A percentile compares a stretch with the other conserved stretches of the same genome.
phyloP scores from a whole-genome alignment of 2,329 filamentous ascomycete genomes.

The Microsporum ferrugineum region DNA sequence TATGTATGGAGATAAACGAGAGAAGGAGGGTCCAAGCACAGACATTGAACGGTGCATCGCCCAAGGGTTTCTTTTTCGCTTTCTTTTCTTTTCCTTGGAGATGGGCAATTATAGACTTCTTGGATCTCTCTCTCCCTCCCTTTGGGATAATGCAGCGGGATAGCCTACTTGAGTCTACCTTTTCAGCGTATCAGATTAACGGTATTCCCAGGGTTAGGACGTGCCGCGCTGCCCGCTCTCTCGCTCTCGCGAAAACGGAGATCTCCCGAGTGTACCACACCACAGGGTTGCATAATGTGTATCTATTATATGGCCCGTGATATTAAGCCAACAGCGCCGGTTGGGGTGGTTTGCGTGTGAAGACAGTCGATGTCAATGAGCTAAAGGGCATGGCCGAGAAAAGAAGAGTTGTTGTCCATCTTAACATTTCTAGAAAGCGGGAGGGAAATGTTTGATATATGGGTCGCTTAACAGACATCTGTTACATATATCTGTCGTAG shows the following conservation, averaged over 20 bases:
- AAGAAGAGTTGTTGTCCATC: not conserved
- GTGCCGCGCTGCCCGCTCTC: not conserved
- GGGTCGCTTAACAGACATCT: not conserved
- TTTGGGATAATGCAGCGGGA: not conserved
- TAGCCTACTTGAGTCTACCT: not conserved
- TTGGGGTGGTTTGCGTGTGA: not conserved
- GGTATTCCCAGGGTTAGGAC: not conserved
- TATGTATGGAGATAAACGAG: not conserved
- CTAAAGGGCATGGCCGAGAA: not conserved
- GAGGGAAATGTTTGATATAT: not conserved
- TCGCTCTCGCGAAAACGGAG: not conserved
- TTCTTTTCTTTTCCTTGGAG: not conserved
- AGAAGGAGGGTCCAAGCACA: constrained; percentile 1
- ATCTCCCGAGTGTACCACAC: not conserved
- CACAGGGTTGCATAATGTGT: not conserved
- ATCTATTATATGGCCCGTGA: not conserved
- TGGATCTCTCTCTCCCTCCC: not conserved
- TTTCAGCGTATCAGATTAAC: not conserved
- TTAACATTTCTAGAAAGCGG: not conserved
- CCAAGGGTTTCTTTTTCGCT: not conserved
- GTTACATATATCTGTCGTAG: not conserved
- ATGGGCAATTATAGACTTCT: not conserved
- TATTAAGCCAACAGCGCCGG: not conserved
- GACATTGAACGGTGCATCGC: not conserved
- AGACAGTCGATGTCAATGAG: not conserved